Conservation (phyloP, 2,329 filamentous ascomycete genomes). For the Ophiobolus disseminans region DNA sequence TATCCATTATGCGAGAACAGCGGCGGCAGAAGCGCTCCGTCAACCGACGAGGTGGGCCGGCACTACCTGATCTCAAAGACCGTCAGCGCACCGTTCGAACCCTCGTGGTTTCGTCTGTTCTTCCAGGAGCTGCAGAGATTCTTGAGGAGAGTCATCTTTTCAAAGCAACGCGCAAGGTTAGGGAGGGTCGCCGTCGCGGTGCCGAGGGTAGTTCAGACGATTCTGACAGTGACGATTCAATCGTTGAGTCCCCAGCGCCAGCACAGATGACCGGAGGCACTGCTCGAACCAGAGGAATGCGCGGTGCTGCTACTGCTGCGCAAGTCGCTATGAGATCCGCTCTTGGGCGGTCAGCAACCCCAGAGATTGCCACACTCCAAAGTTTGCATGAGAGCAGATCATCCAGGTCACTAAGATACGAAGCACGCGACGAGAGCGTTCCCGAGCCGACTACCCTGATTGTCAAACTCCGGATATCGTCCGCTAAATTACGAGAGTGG, state of each 20-base stretch:
- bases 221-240: conserved; percentile 88
- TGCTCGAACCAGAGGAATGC: conserved; percentile 84
- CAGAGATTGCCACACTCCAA: conserved; percentile 69
- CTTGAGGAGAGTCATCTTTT: conserved; percentile 87
- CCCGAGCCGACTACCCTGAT: conserved; percentile 69
- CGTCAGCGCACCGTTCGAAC: conserved; percentile 92
- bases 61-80: conserved; percentile 94
- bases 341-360: conserved; percentile 82
- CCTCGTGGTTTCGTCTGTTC: conserved; percentile 86
- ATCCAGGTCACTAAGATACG: conserved; percentile 65
- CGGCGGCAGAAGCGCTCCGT: conserved; percentile 93
- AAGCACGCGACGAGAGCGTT: conserved; percentile 78
- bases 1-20: conserved; percentile 92
- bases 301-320: conserved; percentile 84
- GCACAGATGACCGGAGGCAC: conserved; percentile 76
- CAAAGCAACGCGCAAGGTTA: conserved; percentile 63
- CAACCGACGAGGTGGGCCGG: conserved; percentile 89
- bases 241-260: conserved; percentile 79
- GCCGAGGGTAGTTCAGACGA: conserved; percentile 83
- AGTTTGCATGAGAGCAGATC: conserved; percentile 74
- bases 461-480: conserved; percentile 76
- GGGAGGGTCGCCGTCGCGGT: conserved; percentile 63
- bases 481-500: conserved; percentile 73
- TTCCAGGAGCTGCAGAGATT: conserved; percentile 81
- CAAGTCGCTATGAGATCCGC: conserved; percentile 84